A percentile compares a stretch with the other conserved stretches of the same genome.
These are phyloP conservation scores for Fusarium continuum DNA, from an alignment of 2,329 filamentous ascomycete genomes.

Conservation along the genomic window DNA sequence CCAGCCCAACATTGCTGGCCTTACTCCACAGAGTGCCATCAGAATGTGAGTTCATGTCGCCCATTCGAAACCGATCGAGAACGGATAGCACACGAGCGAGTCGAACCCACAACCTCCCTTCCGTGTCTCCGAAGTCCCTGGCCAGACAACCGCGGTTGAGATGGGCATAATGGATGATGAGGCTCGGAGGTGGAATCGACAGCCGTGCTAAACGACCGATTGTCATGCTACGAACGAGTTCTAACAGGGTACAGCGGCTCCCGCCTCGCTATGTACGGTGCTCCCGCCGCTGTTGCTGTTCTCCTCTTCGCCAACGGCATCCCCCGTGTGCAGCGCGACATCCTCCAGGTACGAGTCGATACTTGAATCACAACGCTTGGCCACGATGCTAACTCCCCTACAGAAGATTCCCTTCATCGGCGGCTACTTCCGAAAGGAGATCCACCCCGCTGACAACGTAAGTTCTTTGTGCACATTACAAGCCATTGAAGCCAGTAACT, in stretches of 20 bases:
- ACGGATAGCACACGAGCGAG: conserved; percentile 17
- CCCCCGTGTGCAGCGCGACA: conserved; percentile 66
- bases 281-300: conserved; percentile 64
- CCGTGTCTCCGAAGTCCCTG: conserved; percentile 35
- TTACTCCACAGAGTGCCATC: conserved; percentile 58
- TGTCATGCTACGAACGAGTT: neutral
- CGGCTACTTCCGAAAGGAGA: conserved; percentile 60
- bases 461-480: conserved; percentile 46
- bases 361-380: fast-evolving
- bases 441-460: conserved; percentile 70
- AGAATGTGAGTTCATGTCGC: conserved; percentile 59
- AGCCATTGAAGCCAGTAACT: conserved; percentile 16
- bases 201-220: neutral
- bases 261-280: conserved; percentile 64
- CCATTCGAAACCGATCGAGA: neutral
- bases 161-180: neutral
- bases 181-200: neutral
- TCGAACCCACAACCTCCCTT: conserved; percentile 22
- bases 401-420: conserved; percentile 67
- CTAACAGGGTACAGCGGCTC: conserved; percentile 55
- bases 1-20: conserved; percentile 64
- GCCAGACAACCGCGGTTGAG: neutral
- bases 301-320: conserved; percentile 71
- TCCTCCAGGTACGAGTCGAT: conserved; percentile 61
- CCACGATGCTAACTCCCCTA: conserved; percentile 35